Conservation (phyloP, 2,329 filamentous ascomycete genomes). For the Aciculosporium take region DNA sequence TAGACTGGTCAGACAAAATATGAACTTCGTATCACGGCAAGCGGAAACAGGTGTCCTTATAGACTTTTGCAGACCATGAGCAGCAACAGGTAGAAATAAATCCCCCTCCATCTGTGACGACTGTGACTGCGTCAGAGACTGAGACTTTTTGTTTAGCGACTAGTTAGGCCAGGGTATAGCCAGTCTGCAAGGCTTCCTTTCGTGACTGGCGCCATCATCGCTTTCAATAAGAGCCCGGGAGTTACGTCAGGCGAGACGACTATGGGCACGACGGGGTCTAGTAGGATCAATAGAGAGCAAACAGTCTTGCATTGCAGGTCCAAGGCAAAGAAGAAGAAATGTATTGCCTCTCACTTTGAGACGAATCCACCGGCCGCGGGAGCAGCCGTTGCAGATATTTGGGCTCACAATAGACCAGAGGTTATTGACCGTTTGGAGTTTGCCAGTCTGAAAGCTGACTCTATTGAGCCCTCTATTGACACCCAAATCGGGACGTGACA, state of each 20-base stretch:
- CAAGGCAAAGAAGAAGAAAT: not conserved
- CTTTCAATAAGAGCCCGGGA: not conserved
- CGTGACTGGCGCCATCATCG: not conserved
- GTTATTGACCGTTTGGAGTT: slow-evolving; percentile 5
- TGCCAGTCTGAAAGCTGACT: slow-evolving; percentile 6
- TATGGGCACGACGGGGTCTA: not conserved
- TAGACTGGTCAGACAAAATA: slow-evolving; percentile 1
- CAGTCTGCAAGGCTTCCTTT: not conserved
- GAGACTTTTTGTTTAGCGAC: not conserved
- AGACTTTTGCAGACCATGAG: not conserved
- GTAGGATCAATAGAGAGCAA: slow-evolving; percentile 1
- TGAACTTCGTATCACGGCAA: slow-evolving; percentile 1
- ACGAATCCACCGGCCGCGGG: not conserved
- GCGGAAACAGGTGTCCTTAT: slow-evolving; percentile 1
- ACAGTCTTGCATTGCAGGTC: not conserved
- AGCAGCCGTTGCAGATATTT: slow-evolving; percentile 1
- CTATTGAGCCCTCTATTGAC: slow-evolving; percentile 23
- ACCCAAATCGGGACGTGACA: slow-evolving; percentile 17
- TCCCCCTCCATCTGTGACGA: not conserved
- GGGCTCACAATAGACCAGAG: slow-evolving; percentile 1
- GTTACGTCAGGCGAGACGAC: not conserved
- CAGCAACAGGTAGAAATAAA: not conserved
- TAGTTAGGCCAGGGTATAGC: not conserved
- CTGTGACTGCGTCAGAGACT: not conserved
- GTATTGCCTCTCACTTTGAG: not conserved